Conservation (phyloP, 2,329 filamentous ascomycete genomes). For the Magnaporthales sp. region DNA sequence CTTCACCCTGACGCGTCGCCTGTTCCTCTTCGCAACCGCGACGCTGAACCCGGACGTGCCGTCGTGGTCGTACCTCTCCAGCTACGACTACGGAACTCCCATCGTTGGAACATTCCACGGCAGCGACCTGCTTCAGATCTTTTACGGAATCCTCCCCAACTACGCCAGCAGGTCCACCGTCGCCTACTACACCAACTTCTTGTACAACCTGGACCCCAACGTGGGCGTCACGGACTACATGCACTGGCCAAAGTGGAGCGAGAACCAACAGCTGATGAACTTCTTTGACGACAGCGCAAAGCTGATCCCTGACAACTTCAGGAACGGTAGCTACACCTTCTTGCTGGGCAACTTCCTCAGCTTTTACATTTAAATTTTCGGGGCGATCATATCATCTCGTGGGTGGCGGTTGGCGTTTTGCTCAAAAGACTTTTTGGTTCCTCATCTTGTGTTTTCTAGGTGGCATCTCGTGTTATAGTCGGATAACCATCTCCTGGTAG, state of each 20-base stretch:
- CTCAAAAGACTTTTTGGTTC: not conserved
- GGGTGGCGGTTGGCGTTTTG: not conserved
- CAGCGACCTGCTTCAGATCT: slow-evolving; percentile 60
- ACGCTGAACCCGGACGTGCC: slow-evolving; percentile 47
- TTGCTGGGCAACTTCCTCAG: slow-evolving; percentile 13
- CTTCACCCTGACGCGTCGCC: slow-evolving; percentile 63
- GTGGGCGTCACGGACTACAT: slow-evolving; percentile 29
- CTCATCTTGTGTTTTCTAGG: not conserved
- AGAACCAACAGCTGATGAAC: slow-evolving; percentile 39
- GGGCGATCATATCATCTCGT: no score
- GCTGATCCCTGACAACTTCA: slow-evolving; percentile 20
- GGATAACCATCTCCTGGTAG: not conserved
- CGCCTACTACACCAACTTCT: slow-evolving; percentile 65
- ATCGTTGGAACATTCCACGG: slow-evolving; percentile 70
- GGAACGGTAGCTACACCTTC: slow-evolving; percentile 14
- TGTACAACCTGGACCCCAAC: slow-evolving; percentile 65
- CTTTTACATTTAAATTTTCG: slow-evolving; percentile 8
- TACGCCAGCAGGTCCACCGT: slow-evolving; percentile 51
- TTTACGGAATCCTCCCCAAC: slow-evolving; percentile 55
- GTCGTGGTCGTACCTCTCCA: slow-evolving; percentile 66
- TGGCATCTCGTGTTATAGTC: no score
- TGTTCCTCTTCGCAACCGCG: slow-evolving; percentile 44
- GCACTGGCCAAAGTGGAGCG: slow-evolving; percentile 33
- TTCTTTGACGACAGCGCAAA: slow-evolving; percentile 22
- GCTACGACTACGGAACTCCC: slow-evolving; percentile 63